Evolutionary conservation across 805 yeast genomes (phyloP).

Genomic region (Ogataea degrootiae): DNA sequence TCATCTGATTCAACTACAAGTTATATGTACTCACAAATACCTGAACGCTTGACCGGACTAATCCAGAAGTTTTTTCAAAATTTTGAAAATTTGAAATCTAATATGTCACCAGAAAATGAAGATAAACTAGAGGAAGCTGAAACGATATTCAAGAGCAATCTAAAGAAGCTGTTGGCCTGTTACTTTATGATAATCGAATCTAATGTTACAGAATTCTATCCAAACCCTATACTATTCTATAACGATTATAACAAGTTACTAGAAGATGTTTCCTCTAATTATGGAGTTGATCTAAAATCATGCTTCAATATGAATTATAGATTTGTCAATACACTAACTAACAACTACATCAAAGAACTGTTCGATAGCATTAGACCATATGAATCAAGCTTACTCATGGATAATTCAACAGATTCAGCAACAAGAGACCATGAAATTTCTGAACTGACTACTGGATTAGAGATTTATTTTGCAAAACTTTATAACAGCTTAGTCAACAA

Average conservation of each 20-base stretch:
- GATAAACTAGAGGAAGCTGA: constrained; percentile 19
- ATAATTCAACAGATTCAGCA: constrained; percentile 14
- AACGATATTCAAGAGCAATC: constrained; percentile 18
- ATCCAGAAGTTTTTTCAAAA: constrained; percentile 17
- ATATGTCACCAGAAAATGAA: constrained; percentile 4
- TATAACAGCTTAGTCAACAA: constrained; percentile 10
- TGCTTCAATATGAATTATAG: constrained; percentile 20
- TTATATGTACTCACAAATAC: constrained; percentile 18
- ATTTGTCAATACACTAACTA: constrained; percentile 10
- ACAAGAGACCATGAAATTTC: constrained; percentile 5
- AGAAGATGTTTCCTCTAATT: constrained; percentile 15
- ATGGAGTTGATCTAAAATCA: constrained; percentile 15
- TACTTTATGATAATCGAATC: constrained; percentile 24
- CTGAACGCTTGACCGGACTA: constrained; percentile 10
- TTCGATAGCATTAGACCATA: constrained; percentile 12
- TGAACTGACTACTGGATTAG: constrained; percentile 8
- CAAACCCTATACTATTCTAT: constrained; percentile 24
- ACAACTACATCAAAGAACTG: constrained; percentile 5
- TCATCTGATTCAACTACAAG: neutral
- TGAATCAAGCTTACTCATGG: constrained; percentile 14
- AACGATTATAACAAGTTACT: constrained; percentile 28
- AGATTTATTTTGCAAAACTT: constrained; percentile 9
- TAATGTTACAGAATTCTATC: constrained; percentile 14
- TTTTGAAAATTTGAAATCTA: constrained; percentile 11
- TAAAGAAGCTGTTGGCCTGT: constrained; percentile 24